Evolutionary conservation across 768 basidiomycete species (phyloP).

Genomic region (Lactifluus volemus): DNA sequence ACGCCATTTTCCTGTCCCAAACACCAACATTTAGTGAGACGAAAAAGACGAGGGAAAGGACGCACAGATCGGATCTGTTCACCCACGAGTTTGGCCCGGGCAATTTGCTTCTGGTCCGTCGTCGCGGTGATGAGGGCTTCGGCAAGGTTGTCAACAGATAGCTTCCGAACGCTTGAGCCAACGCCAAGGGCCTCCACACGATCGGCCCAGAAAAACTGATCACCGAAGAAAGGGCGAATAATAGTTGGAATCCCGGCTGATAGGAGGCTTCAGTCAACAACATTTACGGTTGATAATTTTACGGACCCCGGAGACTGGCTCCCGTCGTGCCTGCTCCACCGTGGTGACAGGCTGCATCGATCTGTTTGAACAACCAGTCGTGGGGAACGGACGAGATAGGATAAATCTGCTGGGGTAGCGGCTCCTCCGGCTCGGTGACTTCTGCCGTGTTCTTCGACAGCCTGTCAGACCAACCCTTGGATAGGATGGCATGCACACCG

Average conservation of each 20-base stretch:
- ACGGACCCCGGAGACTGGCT: conserved; percentile 79
- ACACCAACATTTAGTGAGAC: not conserved
- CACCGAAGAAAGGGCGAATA: conserved; percentile 96
- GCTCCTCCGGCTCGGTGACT: conserved; percentile 53
- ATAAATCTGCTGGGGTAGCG: conserved; percentile 73
- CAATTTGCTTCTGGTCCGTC: conserved; percentile 81
- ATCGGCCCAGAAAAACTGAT: conserved; percentile 97
- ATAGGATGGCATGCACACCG: conserved; percentile 86
- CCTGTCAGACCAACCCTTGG: conserved; percentile 97
- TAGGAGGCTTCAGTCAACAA: conserved; percentile 3
- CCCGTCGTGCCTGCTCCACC: conserved; percentile 96
- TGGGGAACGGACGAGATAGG: conserved; percentile 82
- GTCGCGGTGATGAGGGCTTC: conserved; percentile 78
- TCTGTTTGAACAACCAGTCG: conserved; percentile 90
- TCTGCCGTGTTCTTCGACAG: conserved; percentile 54
- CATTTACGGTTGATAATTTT: not conserved
- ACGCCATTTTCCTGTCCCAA: conserved; percentile 95
- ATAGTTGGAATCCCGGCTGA: conserved; percentile 90
- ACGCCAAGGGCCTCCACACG: conserved; percentile 95
- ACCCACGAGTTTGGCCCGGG: conserved; percentile 74
- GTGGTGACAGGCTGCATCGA: conserved; percentile 97
- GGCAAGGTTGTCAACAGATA: conserved; percentile 69
- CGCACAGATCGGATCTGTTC: conserved; percentile 78
- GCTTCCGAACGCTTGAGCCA: conserved; percentile 78
- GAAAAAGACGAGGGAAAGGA: not conserved